These are phyloP conservation scores for Isatis tinctoria DNA, from an alignment of 345 rosid genomes.

Conservation along the genomic window DNA sequence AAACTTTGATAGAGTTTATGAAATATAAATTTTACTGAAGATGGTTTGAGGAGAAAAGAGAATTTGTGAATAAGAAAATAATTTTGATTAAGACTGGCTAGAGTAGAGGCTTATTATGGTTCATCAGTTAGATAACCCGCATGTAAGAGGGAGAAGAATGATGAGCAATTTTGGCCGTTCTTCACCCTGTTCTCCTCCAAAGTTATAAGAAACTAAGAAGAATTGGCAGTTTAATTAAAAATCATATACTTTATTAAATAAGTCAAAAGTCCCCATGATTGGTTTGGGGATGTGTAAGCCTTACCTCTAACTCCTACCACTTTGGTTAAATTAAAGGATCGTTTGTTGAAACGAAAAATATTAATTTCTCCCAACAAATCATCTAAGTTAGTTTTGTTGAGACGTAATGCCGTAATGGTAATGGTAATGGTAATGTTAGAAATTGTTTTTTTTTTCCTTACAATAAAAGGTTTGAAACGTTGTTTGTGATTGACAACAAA, in stretches of 20 bases:
- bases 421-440: neutral
- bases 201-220: neutral
- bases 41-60: neutral
- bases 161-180: neutral
- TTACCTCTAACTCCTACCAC: neutral
- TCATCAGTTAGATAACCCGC: conserved; percentile 2
- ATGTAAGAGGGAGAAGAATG: neutral
- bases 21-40: neutral
- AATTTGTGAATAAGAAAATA: neutral
- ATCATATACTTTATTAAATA: neutral
- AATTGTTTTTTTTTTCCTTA: neutral
- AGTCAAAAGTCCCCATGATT: conserved; percentile 24
- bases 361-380: neutral
- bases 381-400: neutral
- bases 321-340: neutral
- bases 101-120: neutral
- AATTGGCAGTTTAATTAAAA: neutral
- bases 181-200: neutral
- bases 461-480: neutral
- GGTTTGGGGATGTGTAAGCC: neutral
- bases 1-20: neutral
- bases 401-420: conserved; percentile 3
- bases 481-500: conserved; percentile 3
- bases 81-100: neutral
- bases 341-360: neutral